These are phyloP conservation scores for Aspergillus aculeatinus DNA, from an alignment of 2,329 filamentous ascomycete genomes.

Conservation along the genomic window DNA sequence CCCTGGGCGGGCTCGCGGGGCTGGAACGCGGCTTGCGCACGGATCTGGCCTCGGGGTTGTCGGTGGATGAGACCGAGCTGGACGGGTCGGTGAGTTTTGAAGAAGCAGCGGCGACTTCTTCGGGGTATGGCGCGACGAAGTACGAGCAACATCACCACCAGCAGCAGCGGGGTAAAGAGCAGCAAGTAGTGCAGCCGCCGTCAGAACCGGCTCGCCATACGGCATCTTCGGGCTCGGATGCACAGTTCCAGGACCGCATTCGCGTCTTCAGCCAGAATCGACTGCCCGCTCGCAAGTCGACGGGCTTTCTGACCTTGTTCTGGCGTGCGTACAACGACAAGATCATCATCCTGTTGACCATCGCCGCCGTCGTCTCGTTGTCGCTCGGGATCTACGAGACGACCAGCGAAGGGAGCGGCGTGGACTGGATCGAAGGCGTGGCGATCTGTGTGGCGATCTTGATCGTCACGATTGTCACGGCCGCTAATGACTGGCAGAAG, in stretches of 20 bases:
- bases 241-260: conserved; percentile 56
- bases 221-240: conserved; percentile 15
- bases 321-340: conserved; percentile 75
- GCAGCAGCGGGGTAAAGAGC: background rate
- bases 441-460: conserved; percentile 65
- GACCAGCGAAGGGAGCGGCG: conserved; percentile 49
- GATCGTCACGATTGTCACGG: conserved; percentile 63
- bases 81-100: conserved; percentile 69
- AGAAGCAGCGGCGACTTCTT: conserved; percentile 54
- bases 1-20: conserved; percentile 73
- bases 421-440: conserved; percentile 68
- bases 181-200: background rate
- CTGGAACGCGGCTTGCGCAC: conserved; percentile 76
- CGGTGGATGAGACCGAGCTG: conserved; percentile 68
- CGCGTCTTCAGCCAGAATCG: conserved; percentile 61
- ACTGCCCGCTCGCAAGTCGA: conserved; percentile 63
- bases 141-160: background rate
- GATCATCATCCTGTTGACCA: conserved; percentile 67
- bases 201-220: conserved; percentile 4
- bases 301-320: conserved; percentile 59
- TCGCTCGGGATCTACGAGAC: conserved; percentile 69
- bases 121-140: conserved; percentile 11
- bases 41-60: conserved; percentile 71
- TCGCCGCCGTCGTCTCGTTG: conserved; percentile 67
- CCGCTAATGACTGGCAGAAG: conserved; percentile 67